Percentiles rank a stretch among this genome's conserved stretches.
Evolutionary conservation across 768 basidiomycete species (phyloP).

Genomic region (Candolleomyces eurysporus): DNA sequence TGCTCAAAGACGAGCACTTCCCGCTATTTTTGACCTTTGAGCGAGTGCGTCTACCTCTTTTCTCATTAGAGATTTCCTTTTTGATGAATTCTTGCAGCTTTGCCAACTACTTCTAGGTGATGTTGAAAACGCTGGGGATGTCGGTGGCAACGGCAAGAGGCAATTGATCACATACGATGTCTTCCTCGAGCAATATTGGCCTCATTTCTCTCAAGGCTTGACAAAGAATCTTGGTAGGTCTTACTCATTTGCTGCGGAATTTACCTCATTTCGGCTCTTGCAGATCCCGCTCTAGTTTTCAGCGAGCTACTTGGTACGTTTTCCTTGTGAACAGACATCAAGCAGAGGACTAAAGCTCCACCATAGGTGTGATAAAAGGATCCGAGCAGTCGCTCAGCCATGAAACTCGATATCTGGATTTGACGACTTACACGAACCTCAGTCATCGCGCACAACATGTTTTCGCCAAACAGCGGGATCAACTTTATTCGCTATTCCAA

Average conservation of each 20-base stretch:
- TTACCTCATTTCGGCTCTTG: neutral
- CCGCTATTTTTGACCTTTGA: slow-evolving; percentile 71
- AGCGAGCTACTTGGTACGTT: slow-evolving; percentile 62
- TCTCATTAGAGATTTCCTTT: neutral
- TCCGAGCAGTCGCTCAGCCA: slow-evolving; percentile 49
- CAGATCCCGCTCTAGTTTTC: slow-evolving; percentile 63
- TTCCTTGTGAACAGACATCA: neutral
- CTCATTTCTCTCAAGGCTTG: slow-evolving; percentile 49
- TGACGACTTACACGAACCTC: slow-evolving; percentile 42
- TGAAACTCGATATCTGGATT: slow-evolving; percentile 39
- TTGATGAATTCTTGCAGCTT: slow-evolving; percentile 34
- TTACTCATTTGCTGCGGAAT: neutral
- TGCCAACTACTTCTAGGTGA: slow-evolving; percentile 51
- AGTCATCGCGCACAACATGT: slow-evolving; percentile 53
- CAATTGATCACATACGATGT: slow-evolving; percentile 43
- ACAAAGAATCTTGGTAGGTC: slow-evolving; percentile 48
- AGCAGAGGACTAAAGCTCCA: neutral
- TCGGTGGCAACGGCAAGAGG: neutral
- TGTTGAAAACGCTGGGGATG: slow-evolving; percentile 16
- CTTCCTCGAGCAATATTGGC: slow-evolving; percentile 58
- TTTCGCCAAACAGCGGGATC: slow-evolving; percentile 50
- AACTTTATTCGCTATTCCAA: slow-evolving; percentile 53
- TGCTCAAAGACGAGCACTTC: slow-evolving; percentile 49
- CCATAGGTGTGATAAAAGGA: slow-evolving; percentile 63
- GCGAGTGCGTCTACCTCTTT: slow-evolving; percentile 34